Evolutionary conservation across 805 yeast species (phyloP).

Genomic region (Starmerella roubikii): DNA sequence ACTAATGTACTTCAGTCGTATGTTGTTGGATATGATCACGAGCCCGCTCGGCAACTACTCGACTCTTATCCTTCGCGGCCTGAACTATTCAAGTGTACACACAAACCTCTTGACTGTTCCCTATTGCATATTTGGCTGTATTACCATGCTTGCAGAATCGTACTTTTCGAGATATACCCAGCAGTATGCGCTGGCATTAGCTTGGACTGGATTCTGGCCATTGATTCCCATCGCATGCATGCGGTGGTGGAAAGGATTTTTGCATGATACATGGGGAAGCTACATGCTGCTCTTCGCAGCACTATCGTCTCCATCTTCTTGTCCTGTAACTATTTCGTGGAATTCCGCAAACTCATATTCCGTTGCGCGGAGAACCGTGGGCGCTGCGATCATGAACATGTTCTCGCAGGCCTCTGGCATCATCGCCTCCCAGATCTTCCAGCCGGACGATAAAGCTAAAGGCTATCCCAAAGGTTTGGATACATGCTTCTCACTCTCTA

Average conservation of each 20-base stretch:
- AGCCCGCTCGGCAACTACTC: slow-evolving; percentile 33
- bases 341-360: slow-evolving; percentile 49
- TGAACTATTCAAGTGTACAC: slow-evolving; percentile 40
- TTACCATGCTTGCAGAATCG: slow-evolving; percentile 19
- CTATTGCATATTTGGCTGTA: slow-evolving; percentile 22
- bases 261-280: slow-evolving; percentile 22
- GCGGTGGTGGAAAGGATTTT: slow-evolving; percentile 20
- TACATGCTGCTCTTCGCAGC: slow-evolving; percentile 22
- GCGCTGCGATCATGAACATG: slow-evolving; percentile 54
- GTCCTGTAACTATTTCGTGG: slow-evolving; percentile 29
- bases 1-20: slow-evolving; percentile 40
- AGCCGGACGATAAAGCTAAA: slow-evolving; percentile 43
- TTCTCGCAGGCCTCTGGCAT: slow-evolving; percentile 47
- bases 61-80: slow-evolving; percentile 32
- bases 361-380: slow-evolving; percentile 47
- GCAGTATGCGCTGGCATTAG: slow-evolving; percentile 12
- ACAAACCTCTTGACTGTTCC: slow-evolving; percentile 45
- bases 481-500: slow-evolving; percentile 20
- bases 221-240: slow-evolving; percentile 14
- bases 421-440: slow-evolving; percentile 42
- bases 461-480: slow-evolving; percentile 45
- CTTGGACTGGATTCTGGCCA: slow-evolving; percentile 15
- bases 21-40: slow-evolving; percentile 31
- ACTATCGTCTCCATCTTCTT: slow-evolving; percentile 22
- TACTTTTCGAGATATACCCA: slow-evolving; percentile 7